Evolutionary conservation across 1,284 basidiomycete species (phyloP).

Genomic region (Rhizopogon parksii): DNA sequence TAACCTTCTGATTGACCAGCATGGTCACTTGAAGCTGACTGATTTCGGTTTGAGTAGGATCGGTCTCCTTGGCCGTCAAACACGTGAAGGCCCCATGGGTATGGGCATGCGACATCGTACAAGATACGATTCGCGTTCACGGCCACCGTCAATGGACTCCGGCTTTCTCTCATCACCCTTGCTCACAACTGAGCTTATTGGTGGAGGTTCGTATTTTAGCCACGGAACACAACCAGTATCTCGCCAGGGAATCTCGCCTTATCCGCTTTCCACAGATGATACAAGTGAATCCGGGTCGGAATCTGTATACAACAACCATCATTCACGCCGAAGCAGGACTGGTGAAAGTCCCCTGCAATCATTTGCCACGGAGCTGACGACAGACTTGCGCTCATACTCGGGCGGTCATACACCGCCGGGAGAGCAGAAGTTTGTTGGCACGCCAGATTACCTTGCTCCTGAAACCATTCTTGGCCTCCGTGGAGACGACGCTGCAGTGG

Average conservation of each 20-base stretch:
- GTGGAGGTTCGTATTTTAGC: conserved; percentile 76
- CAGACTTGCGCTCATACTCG: conserved; percentile 65
- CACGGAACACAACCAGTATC: conserved; percentile 53
- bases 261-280: conserved; percentile 68
- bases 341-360: conserved; percentile 74
- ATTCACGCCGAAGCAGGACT: conserved; percentile 48
- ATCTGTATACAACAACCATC: conserved; percentile 66
- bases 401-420: conserved; percentile 63
- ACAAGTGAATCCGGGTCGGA: conserved; percentile 74
- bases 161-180: conserved; percentile 72
- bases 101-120: conserved; percentile 45
- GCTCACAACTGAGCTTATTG: conserved; percentile 47
- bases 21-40: conserved; percentile 94
- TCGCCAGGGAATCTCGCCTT: conserved; percentile 57
- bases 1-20: conserved; percentile 93
- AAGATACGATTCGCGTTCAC: conserved; percentile 61
- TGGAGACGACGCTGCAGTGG: conserved; percentile 92
- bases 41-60: conserved; percentile 98
- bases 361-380: conserved; percentile 76
- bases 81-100: conserved; percentile 66
- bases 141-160: conserved; percentile 78
- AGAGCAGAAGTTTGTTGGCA: conserved; percentile 93
- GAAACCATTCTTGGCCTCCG: conserved; percentile 95
- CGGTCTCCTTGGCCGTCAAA: conserved; percentile 94
- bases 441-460: conserved; percentile 94